Evolutionary conservation across 257 asterid species (phyloP), one percentile per base, ranked within the genome.

Genomic region (Euphrasia confusa): DNA sequence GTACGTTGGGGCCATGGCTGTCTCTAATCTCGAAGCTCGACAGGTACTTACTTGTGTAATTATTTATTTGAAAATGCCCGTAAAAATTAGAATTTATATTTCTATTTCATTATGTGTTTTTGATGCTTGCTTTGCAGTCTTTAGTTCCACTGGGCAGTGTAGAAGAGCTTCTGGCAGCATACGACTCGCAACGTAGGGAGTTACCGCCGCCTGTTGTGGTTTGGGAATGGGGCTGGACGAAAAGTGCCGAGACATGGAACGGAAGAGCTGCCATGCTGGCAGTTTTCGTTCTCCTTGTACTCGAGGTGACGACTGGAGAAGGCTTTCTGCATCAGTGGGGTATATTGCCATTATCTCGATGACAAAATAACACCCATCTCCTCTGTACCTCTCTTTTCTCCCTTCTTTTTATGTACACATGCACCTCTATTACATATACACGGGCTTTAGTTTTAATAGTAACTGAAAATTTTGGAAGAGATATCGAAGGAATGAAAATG

Each of bases 161-260:
- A 58, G 99, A 92, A 78, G 99, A 89, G 81, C 77, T 92, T 47
- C 78, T 92, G 77, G 99, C 99, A 17, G 86, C 96, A 11, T 92
- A 92, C 33, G 99, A 92, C 75, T 86, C 97, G 57, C 97, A 92
- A 74, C 93, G 99, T 3, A 79, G 90, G 75, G 95, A 92, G 83
- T 87, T 92, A 32, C 99, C 99, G 28, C 82, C 99, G 3, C 99
- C 95, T 62, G 94, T 92, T 64, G 81, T 75, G 18, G 91, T 92
- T 54, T 92, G 99, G 99, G 79, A 92, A 72, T 92, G 99, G 99
- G 99, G 99, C 64, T 92, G 97, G 99, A 92, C 99, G 10, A 92
- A 84, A 86, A 92, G 97, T 75, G 99, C 99, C 44, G 99, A 92
- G 74, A 92, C 99, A 42, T 89, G 99, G 99, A 92, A 92, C 11